Conservation (phyloP, 2,329 filamentous ascomycete genomes). For the Claviceps maximensis region DNA sequence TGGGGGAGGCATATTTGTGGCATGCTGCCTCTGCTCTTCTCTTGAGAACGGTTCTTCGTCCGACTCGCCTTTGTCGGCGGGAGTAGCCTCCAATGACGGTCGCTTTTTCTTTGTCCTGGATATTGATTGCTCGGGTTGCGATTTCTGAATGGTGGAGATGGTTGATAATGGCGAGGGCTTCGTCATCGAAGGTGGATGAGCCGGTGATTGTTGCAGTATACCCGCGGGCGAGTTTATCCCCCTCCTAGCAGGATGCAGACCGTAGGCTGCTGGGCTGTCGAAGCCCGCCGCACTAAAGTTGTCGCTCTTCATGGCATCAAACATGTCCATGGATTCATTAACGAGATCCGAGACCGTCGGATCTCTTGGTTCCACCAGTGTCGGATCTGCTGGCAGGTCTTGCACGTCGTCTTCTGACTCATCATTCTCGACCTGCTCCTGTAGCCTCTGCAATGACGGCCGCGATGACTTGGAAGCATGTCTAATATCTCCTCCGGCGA, state of each 20-base stretch:
- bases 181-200: not conserved
- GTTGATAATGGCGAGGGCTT: not conserved
- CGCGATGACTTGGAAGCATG: conserved; percentile 13
- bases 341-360: conserved; percentile 17
- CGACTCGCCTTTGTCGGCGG: conserved; percentile 8
- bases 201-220: not conserved
- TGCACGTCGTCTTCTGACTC: conserved; percentile 10
- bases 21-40: conserved; percentile 15
- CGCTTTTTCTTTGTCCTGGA: conserved; percentile 1
- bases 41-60: conserved; percentile 12
- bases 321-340: conserved; percentile 31
- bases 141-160: not conserved
- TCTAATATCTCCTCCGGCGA: conserved; percentile 9
- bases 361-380: conserved; percentile 15
- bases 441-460: not conserved
- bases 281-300: conserved; percentile 1
- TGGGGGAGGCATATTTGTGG: conserved; percentile 13
- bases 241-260: not conserved
- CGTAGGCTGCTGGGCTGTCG: conserved; percentile 8
- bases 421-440: conserved; percentile 14
- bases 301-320: conserved; percentile 19
- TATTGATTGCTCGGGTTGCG: not conserved
- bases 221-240: conserved; percentile 5
- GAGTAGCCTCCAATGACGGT: not conserved
- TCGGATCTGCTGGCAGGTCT: conserved; percentile 3